Base-by-base conservation (phyloP, 768 basidiomycete genomes). In the Boletus subcaerulescens region DNA sequence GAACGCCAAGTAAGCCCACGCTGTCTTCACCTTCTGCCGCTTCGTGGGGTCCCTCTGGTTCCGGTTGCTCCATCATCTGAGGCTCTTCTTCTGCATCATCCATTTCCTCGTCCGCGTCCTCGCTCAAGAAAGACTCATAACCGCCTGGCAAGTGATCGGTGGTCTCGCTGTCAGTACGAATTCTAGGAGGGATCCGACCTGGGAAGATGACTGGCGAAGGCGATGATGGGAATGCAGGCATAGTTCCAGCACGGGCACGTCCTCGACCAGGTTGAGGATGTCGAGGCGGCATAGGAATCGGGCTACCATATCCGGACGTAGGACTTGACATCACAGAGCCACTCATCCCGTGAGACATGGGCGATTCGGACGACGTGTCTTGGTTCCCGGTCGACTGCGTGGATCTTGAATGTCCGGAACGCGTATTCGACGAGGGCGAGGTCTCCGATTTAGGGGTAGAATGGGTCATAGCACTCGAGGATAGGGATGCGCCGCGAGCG, bases 301-400 rank as follows among this genome's bases (percentile, higher is more conserved):
- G 73, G 20, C 55, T 67, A 3, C 63, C 63, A 43, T 66, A 70
- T 20, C 69, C 67, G 1, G 66, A 74, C 31, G 70, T 72, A 31
- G 74, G 61, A 53, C 75, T 77, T 7, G 68, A 73, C 52, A 70
- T 67, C 31, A 65, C 69, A 22, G 76, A 76, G 63, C 69, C 58
- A 56, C 73, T 64, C 60, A 64, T 11, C 2, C 61, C 78, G 39
- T 73, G 70, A 0, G 83, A 82, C 58, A 76, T 71, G 14, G 82
- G 83, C 22, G 81, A 86, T 57, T 83, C 85, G 0, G 79, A 78
- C 8, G 82, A 82, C 49, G 69, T 66, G 1, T 85, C 85, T 4
- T 65, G 71, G 53, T 87, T 86, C 31, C 85, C 82, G 0, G 85
- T 87, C 17, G 83, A 85, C 62, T 80, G 81, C 13, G 84, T 81